phyloP scores from a whole-genome alignment of 1,139 yeast species.

The Kazachstania sp. region DNA sequence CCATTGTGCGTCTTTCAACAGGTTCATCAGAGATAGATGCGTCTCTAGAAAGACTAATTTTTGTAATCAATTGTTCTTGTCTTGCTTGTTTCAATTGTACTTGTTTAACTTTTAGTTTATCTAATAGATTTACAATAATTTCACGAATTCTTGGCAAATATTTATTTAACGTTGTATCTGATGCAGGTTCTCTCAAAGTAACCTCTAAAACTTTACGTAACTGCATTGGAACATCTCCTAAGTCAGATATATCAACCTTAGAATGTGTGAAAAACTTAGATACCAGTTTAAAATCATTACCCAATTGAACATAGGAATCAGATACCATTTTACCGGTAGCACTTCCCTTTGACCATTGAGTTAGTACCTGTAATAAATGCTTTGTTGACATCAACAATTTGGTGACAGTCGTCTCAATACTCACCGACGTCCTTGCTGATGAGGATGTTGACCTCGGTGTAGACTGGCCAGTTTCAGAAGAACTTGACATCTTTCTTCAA shows the following conservation, averaged over 20 bases:
- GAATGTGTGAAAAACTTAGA: slow-evolving; percentile 63
- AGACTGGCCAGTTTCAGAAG: background rate
- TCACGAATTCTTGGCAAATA: slow-evolving; percentile 81
- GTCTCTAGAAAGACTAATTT: background rate
- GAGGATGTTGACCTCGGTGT: slow-evolving; percentile 6
- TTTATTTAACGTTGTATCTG: slow-evolving; percentile 71
- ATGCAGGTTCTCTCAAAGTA: slow-evolving; percentile 78
- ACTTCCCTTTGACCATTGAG: slow-evolving; percentile 80
- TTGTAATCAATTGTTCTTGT: slow-evolving; percentile 13
- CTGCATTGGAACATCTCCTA: slow-evolving; percentile 74
- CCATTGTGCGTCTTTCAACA: background rate
- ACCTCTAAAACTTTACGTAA: slow-evolving; percentile 73
- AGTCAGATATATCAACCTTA: slow-evolving; percentile 60
- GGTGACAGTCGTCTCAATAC: slow-evolving; percentile 79
- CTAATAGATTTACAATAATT: slow-evolving; percentile 73
- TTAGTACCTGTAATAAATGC: slow-evolving; percentile 71
- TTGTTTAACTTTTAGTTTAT: slow-evolving; percentile 76
- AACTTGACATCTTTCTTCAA: slow-evolving; percentile 1
- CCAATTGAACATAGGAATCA: slow-evolving; percentile 83
- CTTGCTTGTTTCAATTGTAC: slow-evolving; percentile 35
- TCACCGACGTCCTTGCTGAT: slow-evolving; percentile 32
- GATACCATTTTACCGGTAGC: slow-evolving; percentile 82
- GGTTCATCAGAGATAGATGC: background rate
- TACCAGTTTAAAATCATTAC: slow-evolving; percentile 87
- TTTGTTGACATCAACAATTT: slow-evolving; percentile 81